These are phyloP conservation scores for Fusarium stilboides DNA, from an alignment of 2,329 filamentous ascomycete species.

Conservation along the genomic window DNA sequence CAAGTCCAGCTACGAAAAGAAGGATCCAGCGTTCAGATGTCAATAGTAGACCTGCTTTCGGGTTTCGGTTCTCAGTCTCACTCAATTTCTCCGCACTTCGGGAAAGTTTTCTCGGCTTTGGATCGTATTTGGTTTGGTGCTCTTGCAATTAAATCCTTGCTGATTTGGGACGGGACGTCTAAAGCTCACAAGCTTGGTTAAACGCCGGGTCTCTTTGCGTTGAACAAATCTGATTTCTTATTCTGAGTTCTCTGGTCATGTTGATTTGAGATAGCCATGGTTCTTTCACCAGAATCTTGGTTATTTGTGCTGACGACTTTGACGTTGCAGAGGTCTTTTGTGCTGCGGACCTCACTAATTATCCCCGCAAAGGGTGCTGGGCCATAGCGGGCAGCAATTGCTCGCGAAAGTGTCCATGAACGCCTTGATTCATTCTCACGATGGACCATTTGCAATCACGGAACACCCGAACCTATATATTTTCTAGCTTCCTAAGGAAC, in stretches of 20 bases:
- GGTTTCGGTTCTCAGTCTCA: conserved; percentile 10
- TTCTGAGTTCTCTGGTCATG: neutral
- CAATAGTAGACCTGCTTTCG: neutral
- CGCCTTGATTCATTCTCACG: too few relatives aligned
- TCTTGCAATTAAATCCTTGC: too few relatives aligned
- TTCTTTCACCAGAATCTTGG: too few relatives aligned
- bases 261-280: neutral
- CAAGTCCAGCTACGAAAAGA: neutral
- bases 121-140: neutral
- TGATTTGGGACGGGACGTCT: too few relatives aligned
- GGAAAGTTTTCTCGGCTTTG: conserved; percentile 15
- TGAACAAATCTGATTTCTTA: too few relatives aligned
- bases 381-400: too few relatives aligned
- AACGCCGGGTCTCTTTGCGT: too few relatives aligned
- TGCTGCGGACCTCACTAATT: too few relatives aligned
- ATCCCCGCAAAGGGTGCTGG: too few relatives aligned
- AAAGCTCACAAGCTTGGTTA: too few relatives aligned
- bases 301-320: neutral
- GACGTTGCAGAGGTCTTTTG: too few relatives aligned
- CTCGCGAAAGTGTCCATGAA: neutral
- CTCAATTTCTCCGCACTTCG: conserved; percentile 20
- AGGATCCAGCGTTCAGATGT: neutral
- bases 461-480: neutral
- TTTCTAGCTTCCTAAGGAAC: neutral
- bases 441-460: neutral